phyloP scores from a whole-genome alignment of 805 yeast species.

The Tetrapisispora taiwanensis region DNA sequence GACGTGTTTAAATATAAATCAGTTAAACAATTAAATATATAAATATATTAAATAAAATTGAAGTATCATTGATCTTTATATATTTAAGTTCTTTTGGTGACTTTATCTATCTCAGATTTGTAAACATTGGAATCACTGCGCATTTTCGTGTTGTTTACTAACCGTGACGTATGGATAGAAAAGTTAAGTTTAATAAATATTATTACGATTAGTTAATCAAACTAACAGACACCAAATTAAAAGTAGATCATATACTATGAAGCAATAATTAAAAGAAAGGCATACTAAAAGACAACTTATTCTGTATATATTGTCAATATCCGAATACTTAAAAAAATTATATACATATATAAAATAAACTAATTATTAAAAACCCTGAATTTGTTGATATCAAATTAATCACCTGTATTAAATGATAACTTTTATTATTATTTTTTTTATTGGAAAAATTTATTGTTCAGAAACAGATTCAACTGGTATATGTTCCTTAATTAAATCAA shows the following conservation, averaged over 20 bases:
- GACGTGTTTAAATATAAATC: no score
- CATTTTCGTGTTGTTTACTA: conserved; percentile 3
- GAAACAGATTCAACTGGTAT: background rate
- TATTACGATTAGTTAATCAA: no score
- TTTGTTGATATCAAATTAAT: background rate
- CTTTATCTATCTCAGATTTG: background rate
- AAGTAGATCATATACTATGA: no score
- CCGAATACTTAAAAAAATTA: background rate
- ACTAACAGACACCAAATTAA: no score
- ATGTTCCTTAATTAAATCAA: background rate
- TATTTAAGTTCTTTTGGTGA: background rate
- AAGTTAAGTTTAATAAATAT: no score
- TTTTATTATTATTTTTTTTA: background rate
- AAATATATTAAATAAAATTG: no score
- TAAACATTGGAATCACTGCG: background rate
- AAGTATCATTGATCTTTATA: no score
- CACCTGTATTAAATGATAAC: background rate
- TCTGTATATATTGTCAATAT: background rate
- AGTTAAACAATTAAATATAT: no score
- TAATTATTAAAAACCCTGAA: background rate
- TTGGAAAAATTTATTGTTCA: background rate
- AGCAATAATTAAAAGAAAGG: no score
- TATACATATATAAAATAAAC: background rate
- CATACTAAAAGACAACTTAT: no score
- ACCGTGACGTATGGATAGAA: no score